phyloP scores from a whole-genome alignment of 441 rosid genomes.

The Corymbia citriodora region DNA sequence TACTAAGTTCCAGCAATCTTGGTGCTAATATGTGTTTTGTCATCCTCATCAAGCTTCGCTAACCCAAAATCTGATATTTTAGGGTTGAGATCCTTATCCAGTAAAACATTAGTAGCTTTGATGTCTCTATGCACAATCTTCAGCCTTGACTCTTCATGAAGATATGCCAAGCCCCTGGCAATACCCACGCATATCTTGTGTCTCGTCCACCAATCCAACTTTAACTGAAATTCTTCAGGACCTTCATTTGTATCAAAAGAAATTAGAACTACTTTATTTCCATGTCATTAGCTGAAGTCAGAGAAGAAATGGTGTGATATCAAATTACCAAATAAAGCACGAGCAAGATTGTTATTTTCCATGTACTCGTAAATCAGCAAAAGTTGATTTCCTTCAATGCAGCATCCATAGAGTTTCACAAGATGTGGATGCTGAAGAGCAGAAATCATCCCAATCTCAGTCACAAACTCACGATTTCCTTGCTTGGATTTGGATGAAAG shows the following conservation, averaged over 20 bases:
- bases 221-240: background rate
- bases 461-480: conserved; percentile 1
- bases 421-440: conserved; percentile 2
- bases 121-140: background rate
- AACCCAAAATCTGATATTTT: background rate
- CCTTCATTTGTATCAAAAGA: background rate
- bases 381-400: background rate
- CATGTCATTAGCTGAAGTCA: background rate
- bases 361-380: conserved; percentile 3
- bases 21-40: background rate
- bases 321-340: background rate
- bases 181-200: conserved; percentile 3
- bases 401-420: conserved; percentile 2
- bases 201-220: background rate
- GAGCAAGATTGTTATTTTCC: background rate
- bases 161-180: conserved; percentile 6
- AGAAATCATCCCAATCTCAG: background rate
- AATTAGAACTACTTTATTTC: background rate
- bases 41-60: background rate
- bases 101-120: background rate
- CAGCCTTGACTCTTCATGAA: conserved; percentile 3
- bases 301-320: background rate
- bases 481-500: background rate
- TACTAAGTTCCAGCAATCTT: conserved; percentile 7
- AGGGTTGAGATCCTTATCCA: background rate